A percentile compares a stretch with the other conserved stretches of the same genome.
Conservation (phyloP, 2,329 filamentous ascomycete genomes). For the Xylariaceae sp. region DNA sequence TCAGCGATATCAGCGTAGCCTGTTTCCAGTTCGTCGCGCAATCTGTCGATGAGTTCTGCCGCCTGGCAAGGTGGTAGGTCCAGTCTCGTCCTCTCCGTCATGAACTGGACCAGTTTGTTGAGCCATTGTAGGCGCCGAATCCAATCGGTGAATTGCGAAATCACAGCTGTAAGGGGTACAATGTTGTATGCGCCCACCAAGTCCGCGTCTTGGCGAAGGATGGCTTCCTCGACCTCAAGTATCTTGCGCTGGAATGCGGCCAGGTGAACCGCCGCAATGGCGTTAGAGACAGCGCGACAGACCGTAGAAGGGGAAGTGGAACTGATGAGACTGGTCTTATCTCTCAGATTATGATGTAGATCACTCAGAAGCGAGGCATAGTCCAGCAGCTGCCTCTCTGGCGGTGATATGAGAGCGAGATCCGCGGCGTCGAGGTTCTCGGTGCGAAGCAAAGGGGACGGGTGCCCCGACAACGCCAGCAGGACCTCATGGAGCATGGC, state of each 20-base stretch:
- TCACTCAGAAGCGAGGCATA: conserved; percentile 72
- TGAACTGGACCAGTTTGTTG: conserved; percentile 65
- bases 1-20: conserved; percentile 83
- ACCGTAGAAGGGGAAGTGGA: conserved; percentile 71
- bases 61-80: conserved; percentile 51
- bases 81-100: conserved; percentile 42
- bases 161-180: conserved; percentile 80
- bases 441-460: conserved; percentile 74
- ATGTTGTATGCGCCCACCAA: conserved; percentile 90
- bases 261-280: conserved; percentile 70
- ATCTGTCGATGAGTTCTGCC: conserved; percentile 67
- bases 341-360: conserved; percentile 67
- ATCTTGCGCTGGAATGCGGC: conserved; percentile 77
- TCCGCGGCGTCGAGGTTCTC: conserved; percentile 42
- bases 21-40: conserved; percentile 73
- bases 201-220: conserved; percentile 69
- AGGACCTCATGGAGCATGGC: conserved; percentile 97
- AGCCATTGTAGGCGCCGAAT: conserved; percentile 80
- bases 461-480: conserved; percentile 89
- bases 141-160: conserved; percentile 85
- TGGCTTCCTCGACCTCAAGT: conserved; percentile 72
- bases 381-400: conserved; percentile 75
- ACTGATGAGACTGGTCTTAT: conserved; percentile 61
- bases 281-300: conserved; percentile 79
- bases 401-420: conserved; percentile 58